Conservation (phyloP, 306 rosid genomes). For the Quillaja saponaria region DNA sequence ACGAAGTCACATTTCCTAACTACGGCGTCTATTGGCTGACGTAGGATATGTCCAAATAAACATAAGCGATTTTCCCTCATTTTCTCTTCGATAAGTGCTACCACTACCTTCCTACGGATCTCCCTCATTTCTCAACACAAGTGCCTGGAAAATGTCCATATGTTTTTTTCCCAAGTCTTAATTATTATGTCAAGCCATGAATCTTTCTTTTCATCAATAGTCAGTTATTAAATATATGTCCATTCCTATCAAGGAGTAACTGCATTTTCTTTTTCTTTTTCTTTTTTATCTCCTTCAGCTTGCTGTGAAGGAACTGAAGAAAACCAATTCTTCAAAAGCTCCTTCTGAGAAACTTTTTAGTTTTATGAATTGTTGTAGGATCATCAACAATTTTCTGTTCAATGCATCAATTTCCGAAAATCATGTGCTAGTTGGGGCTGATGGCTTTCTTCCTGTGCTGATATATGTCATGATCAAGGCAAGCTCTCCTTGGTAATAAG, state of each 20-base stretch:
- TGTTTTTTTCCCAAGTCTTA: background rate
- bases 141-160: background rate
- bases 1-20: no score
- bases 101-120: no score
- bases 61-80: no score
- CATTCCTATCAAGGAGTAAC: conserved; percentile 3
- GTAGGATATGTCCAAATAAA: no score
- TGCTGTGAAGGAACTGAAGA: conserved; percentile 71
- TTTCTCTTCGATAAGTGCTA: no score
- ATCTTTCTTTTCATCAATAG: background rate
- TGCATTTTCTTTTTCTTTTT: conserved; percentile 1
- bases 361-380: conserved; percentile 66
- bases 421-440: conserved; percentile 70
- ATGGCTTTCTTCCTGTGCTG: conserved; percentile 78
- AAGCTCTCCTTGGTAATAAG: conserved; percentile 70
- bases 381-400: conserved; percentile 70
- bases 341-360: conserved; percentile 70
- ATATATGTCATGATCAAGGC: conserved; percentile 81
- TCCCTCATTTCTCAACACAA: no score
- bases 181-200: background rate
- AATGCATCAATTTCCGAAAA: conserved; percentile 61
- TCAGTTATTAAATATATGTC: background rate
- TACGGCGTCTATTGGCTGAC: no score
- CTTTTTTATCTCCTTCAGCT: conserved; percentile 36
- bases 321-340: conserved; percentile 66